Percentiles rank a stretch among this genome's conserved stretches.
Conservation (phyloP, 257 asterid species). For the Leonotis leonurus region DNA sequence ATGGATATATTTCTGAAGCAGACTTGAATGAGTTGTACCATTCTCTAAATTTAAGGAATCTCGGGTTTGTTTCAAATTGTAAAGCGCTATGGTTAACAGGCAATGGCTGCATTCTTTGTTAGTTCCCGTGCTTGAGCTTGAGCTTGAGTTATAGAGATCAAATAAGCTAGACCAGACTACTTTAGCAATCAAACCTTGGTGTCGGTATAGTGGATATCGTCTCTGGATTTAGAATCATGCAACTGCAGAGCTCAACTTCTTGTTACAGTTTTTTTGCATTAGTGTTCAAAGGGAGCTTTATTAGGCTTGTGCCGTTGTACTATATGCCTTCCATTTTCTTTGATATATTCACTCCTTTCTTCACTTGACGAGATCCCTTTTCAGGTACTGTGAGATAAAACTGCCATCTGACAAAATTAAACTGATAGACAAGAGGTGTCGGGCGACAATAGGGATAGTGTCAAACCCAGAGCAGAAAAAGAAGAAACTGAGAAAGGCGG, state of each 20-base stretch:
- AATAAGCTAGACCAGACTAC: background rate
- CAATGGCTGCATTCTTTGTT: background rate
- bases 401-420: slow-evolving; percentile 70
- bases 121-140: background rate
- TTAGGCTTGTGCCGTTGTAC: background rate
- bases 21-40: too few relatives aligned
- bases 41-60: background rate
- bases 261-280: background rate
- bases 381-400: slow-evolving; percentile 60
- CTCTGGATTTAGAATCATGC: background rate
- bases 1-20: too few relatives aligned
- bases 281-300: background rate
- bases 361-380: background rate
- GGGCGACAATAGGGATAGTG: slow-evolving; percentile 57
- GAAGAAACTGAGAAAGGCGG: slow-evolving; percentile 78
- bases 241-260: background rate
- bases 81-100: background rate
- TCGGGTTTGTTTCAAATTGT: background rate
- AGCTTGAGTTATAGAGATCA: background rate
- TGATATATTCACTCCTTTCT: background rate
- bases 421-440: slow-evolving; percentile 53
- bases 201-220: background rate
- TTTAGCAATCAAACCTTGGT: background rate
- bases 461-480: slow-evolving; percentile 50
- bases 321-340: background rate